Base-by-base conservation (phyloP, 2,329 filamentous ascomycete genomes). In the Talaromyces sp. region DNA sequence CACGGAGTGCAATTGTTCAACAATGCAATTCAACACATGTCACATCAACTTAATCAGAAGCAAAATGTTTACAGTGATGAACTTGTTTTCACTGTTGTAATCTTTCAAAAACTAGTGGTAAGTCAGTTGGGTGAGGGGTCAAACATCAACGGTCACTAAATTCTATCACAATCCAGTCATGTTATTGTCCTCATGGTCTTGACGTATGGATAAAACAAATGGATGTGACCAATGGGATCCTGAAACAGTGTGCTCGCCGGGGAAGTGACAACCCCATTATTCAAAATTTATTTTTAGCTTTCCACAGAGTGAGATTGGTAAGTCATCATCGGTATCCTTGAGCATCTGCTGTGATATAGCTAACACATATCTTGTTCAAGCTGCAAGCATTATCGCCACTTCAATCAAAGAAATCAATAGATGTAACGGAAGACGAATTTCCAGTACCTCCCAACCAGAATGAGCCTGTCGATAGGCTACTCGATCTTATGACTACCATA, bases 1-100 rank as follows among this genome's bases (percentile, higher is more conserved):
- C 36, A 54, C 33, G 52, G 52, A 22, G 47, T 54, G 29, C 52
- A 48, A 29, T 47, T 54, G 45, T 54, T 51, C 44, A 54, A 54
- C 32, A 36, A 36, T 40, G 52, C 52, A 3, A 54, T 54, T 43
- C 44, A 36, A 11, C 44, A 44, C 16, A 43, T 54, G 36, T 54
- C 52, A n/a, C 33, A 42, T 19, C 37, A 46, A 9, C 29, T 54
- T 27, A 47, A 35, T 2, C 42, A 42, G 20, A 36, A 39, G 45
- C 22, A 27, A 17, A 54, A 54, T 16, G 24, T n/a, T 6, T 54
- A 44, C 39, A 44, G 19, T n/a, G 52, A 54, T 40, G 52, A 54
- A 16, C 42, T 54, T 13, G 40, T 51, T 1, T 54, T 42, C 40
- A 54, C 52, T 14, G 40, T 46, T 35, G 42, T 35, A 13, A 19